A percentile compares a stretch with the other conserved stretches of the same genome.
phyloP scores from a whole-genome alignment of 2,329 filamentous ascomycete species.

The Hirsutella minnesotensis region DNA sequence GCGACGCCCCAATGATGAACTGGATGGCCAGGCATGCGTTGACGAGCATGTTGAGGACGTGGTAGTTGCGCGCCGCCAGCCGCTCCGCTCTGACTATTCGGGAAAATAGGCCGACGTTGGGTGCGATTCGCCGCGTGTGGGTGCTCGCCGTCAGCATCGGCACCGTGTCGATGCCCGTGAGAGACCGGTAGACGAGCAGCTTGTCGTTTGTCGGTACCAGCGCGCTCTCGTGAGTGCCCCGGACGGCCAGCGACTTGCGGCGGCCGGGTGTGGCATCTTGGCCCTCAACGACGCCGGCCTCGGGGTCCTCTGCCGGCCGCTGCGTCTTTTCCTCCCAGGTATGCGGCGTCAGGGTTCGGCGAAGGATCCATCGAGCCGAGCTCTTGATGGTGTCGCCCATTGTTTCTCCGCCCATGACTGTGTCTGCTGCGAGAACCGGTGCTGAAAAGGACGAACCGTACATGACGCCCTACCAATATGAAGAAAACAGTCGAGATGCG shows the following conservation, averaged over 20 bases:
- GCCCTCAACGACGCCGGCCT: no score
- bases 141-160: slow-evolving; percentile 12
- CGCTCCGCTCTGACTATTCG: slow-evolving; percentile 33
- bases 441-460: no score
- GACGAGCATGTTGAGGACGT: slow-evolving; percentile 32
- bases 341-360: no score
- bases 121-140: slow-evolving; percentile 12
- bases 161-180: slow-evolving; percentile 19
- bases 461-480: no score
- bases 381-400: no score
- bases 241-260: neutral
- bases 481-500: no score
- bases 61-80: slow-evolving; percentile 26
- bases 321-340: no score
- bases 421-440: no score
- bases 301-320: no score
- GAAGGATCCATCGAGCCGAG: no score
- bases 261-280: no score
- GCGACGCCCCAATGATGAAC: slow-evolving; percentile 44
- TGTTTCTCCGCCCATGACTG: no score
- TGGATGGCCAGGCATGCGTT: slow-evolving; percentile 45
- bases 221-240: slow-evolving; percentile 1
- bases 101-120: slow-evolving; percentile 39
- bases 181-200: slow-evolving; percentile 14
- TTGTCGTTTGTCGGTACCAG: slow-evolving; percentile 13